phyloP scores from a whole-genome alignment of 2,329 filamentous ascomycete genomes.

The Aspergillus vadensis region DNA sequence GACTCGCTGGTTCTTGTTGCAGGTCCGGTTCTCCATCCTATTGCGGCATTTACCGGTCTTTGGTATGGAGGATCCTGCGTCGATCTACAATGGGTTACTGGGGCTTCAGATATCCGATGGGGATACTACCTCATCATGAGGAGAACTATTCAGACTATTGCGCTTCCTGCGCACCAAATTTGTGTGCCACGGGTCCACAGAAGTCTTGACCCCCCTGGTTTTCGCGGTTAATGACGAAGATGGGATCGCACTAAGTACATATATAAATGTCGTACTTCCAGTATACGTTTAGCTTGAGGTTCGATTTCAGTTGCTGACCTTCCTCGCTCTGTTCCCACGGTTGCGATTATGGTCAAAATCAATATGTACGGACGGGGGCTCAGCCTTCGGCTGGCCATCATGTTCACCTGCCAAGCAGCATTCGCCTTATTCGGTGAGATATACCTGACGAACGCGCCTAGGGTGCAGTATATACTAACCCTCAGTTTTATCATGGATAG shows the following conservation, averaged over 20 bases:
- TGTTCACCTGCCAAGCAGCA: slow-evolving; percentile 28
- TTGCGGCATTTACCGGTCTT: slow-evolving; percentile 19
- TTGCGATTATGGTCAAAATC: slow-evolving; percentile 24
- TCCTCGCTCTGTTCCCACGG: slow-evolving; percentile 2
- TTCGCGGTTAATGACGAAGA: background rate
- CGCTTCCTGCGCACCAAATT: slow-evolving; percentile 6
- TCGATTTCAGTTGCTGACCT: background rate
- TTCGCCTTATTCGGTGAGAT: slow-evolving; percentile 31
- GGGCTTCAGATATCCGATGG: slow-evolving; percentile 6
- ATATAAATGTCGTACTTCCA: slow-evolving; percentile 12
- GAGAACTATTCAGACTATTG: background rate
- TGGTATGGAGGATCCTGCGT: slow-evolving; percentile 24
- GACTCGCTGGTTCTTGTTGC: slow-evolving; percentile 18
- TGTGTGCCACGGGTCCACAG: slow-evolving; percentile 11
- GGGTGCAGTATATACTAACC: slow-evolving; percentile 12
- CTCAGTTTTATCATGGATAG: slow-evolving; percentile 22
- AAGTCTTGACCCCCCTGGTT: slow-evolving; percentile 6
- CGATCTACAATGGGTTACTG: slow-evolving; percentile 17
- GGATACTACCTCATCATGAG: background rate
- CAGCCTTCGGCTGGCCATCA: slow-evolving; percentile 29
- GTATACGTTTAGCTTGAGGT: background rate
- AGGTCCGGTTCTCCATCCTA: slow-evolving; percentile 5
- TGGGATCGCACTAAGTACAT: background rate
- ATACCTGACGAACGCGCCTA: background rate
- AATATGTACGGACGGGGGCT: slow-evolving; percentile 31